Conservation (phyloP, 1,284 basidiomycete genomes). For the Sphaerobolus stellatus region DNA sequence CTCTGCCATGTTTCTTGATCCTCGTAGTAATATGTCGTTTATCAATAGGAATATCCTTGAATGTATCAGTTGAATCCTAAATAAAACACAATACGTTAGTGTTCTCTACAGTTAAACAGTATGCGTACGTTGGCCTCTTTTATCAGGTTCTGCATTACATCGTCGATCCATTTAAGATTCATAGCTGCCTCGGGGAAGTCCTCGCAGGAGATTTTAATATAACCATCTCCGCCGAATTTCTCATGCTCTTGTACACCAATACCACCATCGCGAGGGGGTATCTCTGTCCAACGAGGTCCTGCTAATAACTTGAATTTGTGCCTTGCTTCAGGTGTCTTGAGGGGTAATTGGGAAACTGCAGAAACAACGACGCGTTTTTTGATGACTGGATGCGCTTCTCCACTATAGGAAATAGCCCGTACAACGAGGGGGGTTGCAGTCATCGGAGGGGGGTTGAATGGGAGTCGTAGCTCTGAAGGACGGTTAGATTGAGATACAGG, state of each 20-base stretch:
- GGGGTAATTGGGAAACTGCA: constrained; percentile 68
- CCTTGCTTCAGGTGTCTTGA: constrained; percentile 58
- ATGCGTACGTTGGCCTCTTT: constrained; percentile 69
- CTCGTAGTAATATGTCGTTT: constrained; percentile 72
- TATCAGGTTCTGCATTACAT: constrained; percentile 71
- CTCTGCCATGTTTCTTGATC: constrained; percentile 65
- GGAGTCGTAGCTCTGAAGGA: constrained; percentile 67
- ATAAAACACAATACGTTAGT: constrained; percentile 8
- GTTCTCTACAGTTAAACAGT: constrained; percentile 28
- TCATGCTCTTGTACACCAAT: constrained; percentile 35
- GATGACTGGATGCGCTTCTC: constrained; percentile 68
- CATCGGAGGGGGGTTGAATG: constrained; percentile 68
- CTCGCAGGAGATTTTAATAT: constrained; percentile 84
- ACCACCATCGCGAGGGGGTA: constrained; percentile 68
- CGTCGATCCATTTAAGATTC: constrained; percentile 87
- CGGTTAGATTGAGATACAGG: constrained; percentile 13
- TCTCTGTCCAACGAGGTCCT: constrained; percentile 77
- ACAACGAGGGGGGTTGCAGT: constrained; percentile 60
- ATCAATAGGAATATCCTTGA: constrained; percentile 72
- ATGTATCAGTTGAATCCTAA: constrained; percentile 52
- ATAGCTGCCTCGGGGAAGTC: constrained; percentile 72
- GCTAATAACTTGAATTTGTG: constrained; percentile 83
- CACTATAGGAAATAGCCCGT: constrained; percentile 74
- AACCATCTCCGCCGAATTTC: constrained; percentile 64
- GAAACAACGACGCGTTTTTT: constrained; percentile 72